Base-by-base conservation (phyloP, 331 rosid species). In the Rhamnella rubrinervis region DNA sequence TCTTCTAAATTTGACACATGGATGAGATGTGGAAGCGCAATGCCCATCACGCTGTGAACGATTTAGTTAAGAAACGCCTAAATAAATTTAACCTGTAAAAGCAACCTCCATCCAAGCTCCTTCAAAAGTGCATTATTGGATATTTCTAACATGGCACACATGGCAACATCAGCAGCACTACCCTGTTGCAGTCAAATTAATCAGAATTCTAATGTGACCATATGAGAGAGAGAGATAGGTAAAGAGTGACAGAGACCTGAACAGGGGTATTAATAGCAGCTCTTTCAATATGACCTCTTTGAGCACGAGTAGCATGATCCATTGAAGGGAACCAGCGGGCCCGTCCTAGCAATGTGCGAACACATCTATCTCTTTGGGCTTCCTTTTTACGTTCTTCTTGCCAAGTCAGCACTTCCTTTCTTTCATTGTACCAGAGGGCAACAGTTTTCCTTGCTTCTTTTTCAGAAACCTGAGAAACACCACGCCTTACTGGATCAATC, bases 181-280 rank as follows among this genome's bases (percentile, higher is more conserved):
- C 98, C 98, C 96, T 92, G 96, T 87, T 56, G 59, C 75, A 83
- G 80, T 83, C 26, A 11, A 78, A 67, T 41, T 25, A 60, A 28
- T 49, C 49, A 71, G 23, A 68, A 60, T 19, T 31, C 59, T 55
- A 20, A 37, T 26, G 59, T 39, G 31, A 10, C 20, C 23, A 23
- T 0, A 51, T 57, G 11, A 35, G 59, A 35, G 41, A 41, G 73
- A n/a, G 63, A 61, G 71, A 51, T 64, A 63, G 61, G 62, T 49
- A 50, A 65, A 61, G 51, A 66, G 16, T 4, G 63, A 51, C 64
- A 37, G 55, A 59, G 5, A 89, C 98, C 98, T 93, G 98, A 79
- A 93, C 98, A 6, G 98, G 97, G 28, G 98, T 93, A 73, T 93
- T 93, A 59, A 93, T 90, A 73, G 98, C 98, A 77, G 98, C 98